phyloP scores from a whole-genome alignment of 345 rosid genomes.

The Camelina laxa region DNA sequence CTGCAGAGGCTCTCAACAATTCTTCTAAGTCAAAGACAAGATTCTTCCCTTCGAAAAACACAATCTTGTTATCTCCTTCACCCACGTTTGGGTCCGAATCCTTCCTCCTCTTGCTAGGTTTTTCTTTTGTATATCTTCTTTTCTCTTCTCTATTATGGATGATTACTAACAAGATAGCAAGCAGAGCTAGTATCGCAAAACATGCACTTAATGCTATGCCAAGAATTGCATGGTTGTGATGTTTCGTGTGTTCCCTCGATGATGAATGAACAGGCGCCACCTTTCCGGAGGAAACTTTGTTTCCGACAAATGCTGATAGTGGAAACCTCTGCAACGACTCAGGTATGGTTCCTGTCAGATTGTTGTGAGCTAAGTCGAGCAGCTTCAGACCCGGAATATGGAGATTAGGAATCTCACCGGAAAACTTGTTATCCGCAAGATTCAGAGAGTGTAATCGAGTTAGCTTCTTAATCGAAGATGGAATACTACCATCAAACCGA shows the following conservation, averaged over 20 bases:
- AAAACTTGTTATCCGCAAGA: slow-evolving; percentile 73
- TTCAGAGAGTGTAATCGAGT: slow-evolving; percentile 57
- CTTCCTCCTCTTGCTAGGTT: slow-evolving; percentile 53
- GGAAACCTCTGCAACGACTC: slow-evolving; percentile 73
- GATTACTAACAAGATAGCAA: slow-evolving; percentile 51
- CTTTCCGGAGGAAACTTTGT: slow-evolving; percentile 52
- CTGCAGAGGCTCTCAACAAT: slow-evolving; percentile 94
- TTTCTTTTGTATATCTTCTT: slow-evolving; percentile 50
- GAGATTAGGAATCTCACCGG: slow-evolving; percentile 71
- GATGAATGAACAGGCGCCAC: slow-evolving; percentile 47
- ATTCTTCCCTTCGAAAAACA: slow-evolving; percentile 84
- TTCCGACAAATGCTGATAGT: slow-evolving; percentile 62
- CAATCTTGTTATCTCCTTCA: slow-evolving; percentile 65
- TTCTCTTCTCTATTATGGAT: slow-evolving; percentile 44
- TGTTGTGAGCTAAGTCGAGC: slow-evolving; percentile 70
- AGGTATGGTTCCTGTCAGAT: slow-evolving; percentile 69
- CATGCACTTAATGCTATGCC: slow-evolving; percentile 62
- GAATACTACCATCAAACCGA: slow-evolving; percentile 66
- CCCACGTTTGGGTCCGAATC: slow-evolving; percentile 54
- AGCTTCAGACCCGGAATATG: slow-evolving; percentile 53
- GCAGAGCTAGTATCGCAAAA: slow-evolving; percentile 47
- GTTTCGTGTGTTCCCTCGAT: slow-evolving; percentile 47
- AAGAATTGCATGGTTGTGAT: slow-evolving; percentile 59
- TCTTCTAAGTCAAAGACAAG: slow-evolving; percentile 86
- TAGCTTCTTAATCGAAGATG: slow-evolving; percentile 57